Evolutionary conservation across 306 rosid genomes (phyloP), one percentile per base, ranked within the genome.

Genomic region (Astragalus membranaceus): DNA sequence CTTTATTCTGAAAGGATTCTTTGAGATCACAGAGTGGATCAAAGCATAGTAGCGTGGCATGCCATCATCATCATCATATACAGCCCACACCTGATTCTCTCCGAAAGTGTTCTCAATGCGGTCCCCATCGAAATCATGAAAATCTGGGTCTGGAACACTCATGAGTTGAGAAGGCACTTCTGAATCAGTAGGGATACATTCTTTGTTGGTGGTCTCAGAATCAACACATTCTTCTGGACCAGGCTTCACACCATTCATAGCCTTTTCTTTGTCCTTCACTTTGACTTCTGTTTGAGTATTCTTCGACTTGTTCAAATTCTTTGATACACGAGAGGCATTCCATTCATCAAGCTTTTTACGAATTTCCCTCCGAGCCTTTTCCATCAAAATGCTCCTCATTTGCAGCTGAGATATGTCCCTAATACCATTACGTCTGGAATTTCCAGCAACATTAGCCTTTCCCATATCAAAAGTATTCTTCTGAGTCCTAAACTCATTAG

Each of bases 11-110:
- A 93, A 87, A 39, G 97, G 98, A 43, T 77, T 79, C 69, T 72
- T 46, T 2, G 97, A 88, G 65, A 93, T 72, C 15, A 93, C 84
- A n/a, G 61, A 41, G 64, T 90, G 94, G 76, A 93, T 78, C 70
- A 88, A 75, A 37, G 87, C 92, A 79, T 88, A 90, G 71, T 82
- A 87, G 54, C 98, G 96, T 1, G 98, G 98, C 98, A 93, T 93
- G 61, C 94, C 97, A 72, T 93, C 98, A 37, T 93, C 98, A 5
- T 85, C 86, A 56, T 90, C 97, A 72, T 93, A 93, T 32, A 67
- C 89, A 60, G 96, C 97, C 96, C 98, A 93, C 13, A 88, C 88
- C 84, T 93, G 94, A 82, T 87, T 87, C 75, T 57, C 78, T 37
- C 82, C 80, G 59, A 93, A 90, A 70, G 97, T 73, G 4, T 79